Percentiles rank a stretch among this genome's conserved stretches.
Conservation (phyloP, 2,329 filamentous ascomycete species). For the Neofusicoccum umdonicola region DNA sequence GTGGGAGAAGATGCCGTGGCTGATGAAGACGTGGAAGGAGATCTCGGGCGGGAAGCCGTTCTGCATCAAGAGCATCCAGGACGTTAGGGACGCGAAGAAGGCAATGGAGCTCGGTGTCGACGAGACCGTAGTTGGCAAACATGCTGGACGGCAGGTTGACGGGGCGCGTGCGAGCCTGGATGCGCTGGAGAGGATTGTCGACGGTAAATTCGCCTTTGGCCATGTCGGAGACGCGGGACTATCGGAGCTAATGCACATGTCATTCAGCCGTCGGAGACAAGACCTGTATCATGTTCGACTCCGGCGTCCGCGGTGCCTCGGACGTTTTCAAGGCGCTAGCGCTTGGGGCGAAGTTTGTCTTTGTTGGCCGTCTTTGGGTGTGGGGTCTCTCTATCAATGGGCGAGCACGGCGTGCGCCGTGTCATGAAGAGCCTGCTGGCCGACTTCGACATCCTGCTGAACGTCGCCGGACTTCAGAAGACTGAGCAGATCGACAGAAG, state of each 20-base stretch:
- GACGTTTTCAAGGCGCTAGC: conserved; percentile 63
- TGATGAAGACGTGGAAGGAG: conserved; percentile 57
- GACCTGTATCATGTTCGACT: conserved; percentile 60
- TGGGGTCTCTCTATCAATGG: conserved; percentile 60
- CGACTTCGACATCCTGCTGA: conserved; percentile 63
- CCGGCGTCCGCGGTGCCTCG: conserved; percentile 55
- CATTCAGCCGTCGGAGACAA: conserved; percentile 47
- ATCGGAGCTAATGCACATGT: conserved; percentile 8
- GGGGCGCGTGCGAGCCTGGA: conserved; percentile 60
- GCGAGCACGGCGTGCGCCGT: conserved; percentile 60
- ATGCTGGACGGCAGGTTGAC: conserved; percentile 66
- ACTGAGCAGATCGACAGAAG: conserved; percentile 52
- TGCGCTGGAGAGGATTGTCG: conserved; percentile 58
- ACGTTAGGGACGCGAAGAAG: conserved; percentile 59
- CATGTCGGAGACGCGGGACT: background rate
- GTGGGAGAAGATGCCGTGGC: conserved; percentile 68
- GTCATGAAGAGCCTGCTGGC: conserved; percentile 61
- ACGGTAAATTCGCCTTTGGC: conserved; percentile 35
- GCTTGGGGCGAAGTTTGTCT: conserved; percentile 61
- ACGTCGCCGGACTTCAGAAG: conserved; percentile 55
- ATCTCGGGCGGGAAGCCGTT: conserved; percentile 57
- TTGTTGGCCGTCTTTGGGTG: conserved; percentile 60
- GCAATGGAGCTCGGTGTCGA: conserved; percentile 62
- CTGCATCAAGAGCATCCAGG: conserved; percentile 70
- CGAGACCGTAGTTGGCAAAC: conserved; percentile 68